Evolutionary conservation across 495 filamentous ascomycete species (phyloP).

Genomic region (Friedmanniomyces simplex): DNA sequence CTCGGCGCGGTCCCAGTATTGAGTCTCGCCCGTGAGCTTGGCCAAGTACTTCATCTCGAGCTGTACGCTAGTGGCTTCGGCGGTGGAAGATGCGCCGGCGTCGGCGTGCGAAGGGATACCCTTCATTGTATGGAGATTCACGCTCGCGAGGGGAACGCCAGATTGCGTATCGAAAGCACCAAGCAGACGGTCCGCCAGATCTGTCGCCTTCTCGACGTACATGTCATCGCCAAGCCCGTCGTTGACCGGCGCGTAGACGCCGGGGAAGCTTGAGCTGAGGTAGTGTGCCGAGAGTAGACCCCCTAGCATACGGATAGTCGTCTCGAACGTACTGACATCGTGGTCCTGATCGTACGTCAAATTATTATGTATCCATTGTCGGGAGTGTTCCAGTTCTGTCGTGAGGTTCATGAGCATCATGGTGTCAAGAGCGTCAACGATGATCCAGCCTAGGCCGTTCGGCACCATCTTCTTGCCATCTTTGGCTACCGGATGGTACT

Average conservation of each 20-base stretch:
- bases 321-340: slow-evolving; percentile 96
- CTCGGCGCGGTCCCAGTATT: slow-evolving; percentile 85
- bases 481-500: slow-evolving; percentile 74
- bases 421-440: slow-evolving; percentile 91
- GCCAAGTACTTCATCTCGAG: slow-evolving; percentile 97
- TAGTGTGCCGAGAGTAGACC: slow-evolving; percentile 93
- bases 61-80: slow-evolving; percentile 85
- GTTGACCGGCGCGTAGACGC: slow-evolving; percentile 23
- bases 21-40: slow-evolving; percentile 82
- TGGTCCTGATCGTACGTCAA: slow-evolving; percentile 83
- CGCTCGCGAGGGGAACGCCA: slow-evolving; percentile 80
- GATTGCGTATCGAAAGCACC: slow-evolving; percentile 78
- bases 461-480: slow-evolving; percentile 71
- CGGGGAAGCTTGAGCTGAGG: slow-evolving; percentile 49
- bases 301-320: slow-evolving; percentile 94
- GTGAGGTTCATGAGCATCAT: slow-evolving; percentile 98
- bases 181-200: slow-evolving; percentile 77
- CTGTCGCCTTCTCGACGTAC: slow-evolving; percentile 90
- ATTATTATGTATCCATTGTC: slow-evolving; percentile 78
- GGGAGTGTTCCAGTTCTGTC: slow-evolving; percentile 68
- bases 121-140: slow-evolving; percentile 66
- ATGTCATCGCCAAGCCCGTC: slow-evolving; percentile 65
- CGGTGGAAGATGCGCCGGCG: slow-evolving; percentile 83
- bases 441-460: slow-evolving; percentile 89
- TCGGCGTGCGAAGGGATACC: slow-evolving; percentile 74